Evolutionary conservation across 169 alveolate genomes (phyloP), one percentile per base, ranked within the genome.

Genomic region (Miamiensis avidus): DNA sequence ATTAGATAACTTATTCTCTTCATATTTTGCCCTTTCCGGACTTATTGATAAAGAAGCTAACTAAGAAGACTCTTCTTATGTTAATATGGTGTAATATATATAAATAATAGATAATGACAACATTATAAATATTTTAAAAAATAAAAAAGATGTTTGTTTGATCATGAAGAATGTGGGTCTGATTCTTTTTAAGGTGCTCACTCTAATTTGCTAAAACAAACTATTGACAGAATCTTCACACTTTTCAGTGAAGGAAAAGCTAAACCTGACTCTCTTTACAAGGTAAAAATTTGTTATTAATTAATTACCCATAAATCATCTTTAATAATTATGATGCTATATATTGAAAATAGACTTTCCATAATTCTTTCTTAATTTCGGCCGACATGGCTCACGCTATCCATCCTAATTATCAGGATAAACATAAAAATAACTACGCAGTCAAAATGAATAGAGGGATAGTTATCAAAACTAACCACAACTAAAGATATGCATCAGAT

Each of bases 351-450:
- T n/a, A 88, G 74, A 82, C 96, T 29, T 87, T 94, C 32, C 84
- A 91, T 65, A 89, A 92, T 33, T 91, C 96, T 31, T 94, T 96
- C 87, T 85, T 89, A 31, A 77, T 97, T 29, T 93, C 98, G 83
- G 97, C 98, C 31, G 99, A 98, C 92, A 98, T 97, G 99, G 99
- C 99, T 26, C 99, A 98, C 93, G 98, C 99, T 1, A 91, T 97
- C 29, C 99, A 98, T 88, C 99, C 99, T 16, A 98, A 98, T 90
- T 98, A 97, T 89, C 96, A 99, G 6, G 99, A 98, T 91, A 96
- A 98, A 75, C 99, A 97, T 88, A 97, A 97, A 83, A 76, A 95
- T 26, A 91, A 91, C 49, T 99, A 98, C 85, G 90, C 87, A 69
- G 98, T 99, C 25, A 92, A 90, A 79, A 91, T 98, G 34, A 99